Evolutionary conservation across 2,329 filamentous ascomycete species (phyloP), one percentile per base, ranked within the genome.

Genomic region (Cladosporium sp.): DNA sequence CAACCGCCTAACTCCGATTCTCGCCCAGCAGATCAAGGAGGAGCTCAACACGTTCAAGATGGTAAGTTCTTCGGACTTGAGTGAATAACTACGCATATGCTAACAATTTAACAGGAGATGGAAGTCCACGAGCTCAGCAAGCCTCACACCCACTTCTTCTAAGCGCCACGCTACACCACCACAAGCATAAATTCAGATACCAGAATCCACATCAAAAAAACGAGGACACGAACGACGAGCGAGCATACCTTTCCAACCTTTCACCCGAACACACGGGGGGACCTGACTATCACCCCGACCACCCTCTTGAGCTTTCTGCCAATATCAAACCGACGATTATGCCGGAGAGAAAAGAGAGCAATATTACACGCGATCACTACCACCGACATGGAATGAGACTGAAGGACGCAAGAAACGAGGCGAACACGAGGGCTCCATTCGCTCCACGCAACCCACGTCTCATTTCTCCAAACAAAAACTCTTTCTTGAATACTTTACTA

Each of bases 71-170:
- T 12, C n/a, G 13, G 34, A 15, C n/a, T 4, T 2, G 11, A 6
- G 7, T 15, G 12, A 8, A 17, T 43, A 3, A 13, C n/a, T n/a
- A 18, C 8, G 19, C 18, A 27, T 40, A 43, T 56, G 58, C 75
- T 80, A 69, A 81, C 61, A 34, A 39, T 15, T n/a, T 8, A 9
- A 13, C 12, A 97, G 93, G 93, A 99, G 76, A 99, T 99, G 93
- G 93, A 97, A 77, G 93, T 99, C 64, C 93, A 99, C 70, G 93
- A 97, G 73, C 89, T 86, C 69, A 97, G 93, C 60, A 99, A 97
- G 77, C 91, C 96, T 66, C 96, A 99, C 78, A 99, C 93, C 63
- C 93, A 99, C 80, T 99, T 99, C 81, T 97, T 99, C 79, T 99
- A 82, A 92, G 73, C 78, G 36, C 32, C 40, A 37, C 39, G 19